Evolutionary conservation across 2,329 filamentous ascomycete species (phyloP), one percentile per base, ranked within the genome.

Genomic region (Paraphaeosphaeria sporulosa): DNA sequence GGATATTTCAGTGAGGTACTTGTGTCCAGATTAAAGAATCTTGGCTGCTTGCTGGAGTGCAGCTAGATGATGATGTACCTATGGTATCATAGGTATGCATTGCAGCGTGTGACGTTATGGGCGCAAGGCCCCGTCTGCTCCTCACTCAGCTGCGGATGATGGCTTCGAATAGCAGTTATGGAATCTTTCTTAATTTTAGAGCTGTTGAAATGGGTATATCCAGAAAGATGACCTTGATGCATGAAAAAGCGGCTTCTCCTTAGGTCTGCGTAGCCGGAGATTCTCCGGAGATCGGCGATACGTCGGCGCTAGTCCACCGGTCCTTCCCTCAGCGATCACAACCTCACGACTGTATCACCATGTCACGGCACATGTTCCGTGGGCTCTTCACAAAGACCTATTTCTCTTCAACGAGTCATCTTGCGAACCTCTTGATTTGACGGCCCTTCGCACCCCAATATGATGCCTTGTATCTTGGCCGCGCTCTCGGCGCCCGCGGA

Each of bases 401-500:
- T 3, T n/a, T 6, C 17, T 40, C 38, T 40, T 13, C 12, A 15
- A n/a, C 19, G 15, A 8, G 4, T 7, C 9, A 40, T 40, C 17
- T 32, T 4, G 17, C 36, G 17, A 38, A 38, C 3, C 19, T 23
- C 6, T 21, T 21, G 8, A 23, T 21, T 40, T 4, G 5, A 13
- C 8, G 6, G 7, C 21, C 8, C 12, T 12, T 44, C 42, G 42
- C 42, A 10, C 7, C 7, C 19, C 10, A 21, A 23, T 10, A 21
- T 32, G 30, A 1, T 44, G 42, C 42, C 19, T 23, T 19, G 10
- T 44, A 44, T 44, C 19, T 12, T 23, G 19, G 42, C 42, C 19
- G 9, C 42, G n/a, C 7, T 50, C 27, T 21, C 47, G 47, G 47
- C 47, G 30, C 17, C 47, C 47, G 47, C 47, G 47, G 47, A 36